phyloP scores from a whole-genome alignment of 2,329 filamentous ascomycete species.

The Dothideomycetes sp. region DNA sequence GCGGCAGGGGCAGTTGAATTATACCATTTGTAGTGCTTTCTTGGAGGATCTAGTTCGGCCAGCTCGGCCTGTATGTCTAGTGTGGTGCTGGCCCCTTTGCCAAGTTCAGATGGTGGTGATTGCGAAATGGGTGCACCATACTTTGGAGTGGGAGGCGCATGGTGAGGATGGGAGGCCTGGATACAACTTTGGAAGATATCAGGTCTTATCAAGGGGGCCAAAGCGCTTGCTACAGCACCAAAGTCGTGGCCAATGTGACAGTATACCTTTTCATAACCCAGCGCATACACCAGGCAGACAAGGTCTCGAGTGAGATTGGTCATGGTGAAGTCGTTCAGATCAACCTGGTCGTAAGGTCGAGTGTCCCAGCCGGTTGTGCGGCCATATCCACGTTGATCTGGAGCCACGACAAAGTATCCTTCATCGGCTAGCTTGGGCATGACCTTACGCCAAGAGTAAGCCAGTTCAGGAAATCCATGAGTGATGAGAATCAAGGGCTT shows the following conservation, averaged over 20 bases:
- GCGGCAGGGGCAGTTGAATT: conserved; percentile 42
- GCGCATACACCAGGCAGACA: conserved; percentile 47
- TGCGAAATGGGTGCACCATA: conserved; percentile 31
- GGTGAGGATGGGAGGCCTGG: conserved; percentile 56
- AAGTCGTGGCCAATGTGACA: conserved; percentile 59
- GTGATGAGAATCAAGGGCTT: conserved; percentile 50
- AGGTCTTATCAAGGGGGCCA: conserved; percentile 50
- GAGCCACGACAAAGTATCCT: conserved; percentile 56
- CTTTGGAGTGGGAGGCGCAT: conserved; percentile 38
- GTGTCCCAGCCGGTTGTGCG: conserved; percentile 52
- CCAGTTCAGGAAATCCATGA: conserved; percentile 59
- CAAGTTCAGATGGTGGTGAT: not conserved
- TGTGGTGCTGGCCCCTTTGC: conserved; percentile 6
- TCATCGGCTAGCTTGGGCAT: conserved; percentile 46
- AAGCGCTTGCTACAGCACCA: conserved; percentile 49
- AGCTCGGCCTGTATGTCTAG: conserved; percentile 46
- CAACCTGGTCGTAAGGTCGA: conserved; percentile 38
- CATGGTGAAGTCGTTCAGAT: conserved; percentile 46
- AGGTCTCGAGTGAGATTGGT: conserved; percentile 52
- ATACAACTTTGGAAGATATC: conserved; percentile 53
- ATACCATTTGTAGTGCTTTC: conserved; percentile 63
- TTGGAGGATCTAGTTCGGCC: conserved; percentile 41
- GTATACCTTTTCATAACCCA: conserved; percentile 47
- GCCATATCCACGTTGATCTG: conserved; percentile 58
- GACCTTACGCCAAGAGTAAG: conserved; percentile 58